Percentiles rank a stretch among this genome's conserved stretches.
phyloP scores from a whole-genome alignment of 2,329 filamentous ascomycete species.

The Aureobasidium zeae region DNA sequence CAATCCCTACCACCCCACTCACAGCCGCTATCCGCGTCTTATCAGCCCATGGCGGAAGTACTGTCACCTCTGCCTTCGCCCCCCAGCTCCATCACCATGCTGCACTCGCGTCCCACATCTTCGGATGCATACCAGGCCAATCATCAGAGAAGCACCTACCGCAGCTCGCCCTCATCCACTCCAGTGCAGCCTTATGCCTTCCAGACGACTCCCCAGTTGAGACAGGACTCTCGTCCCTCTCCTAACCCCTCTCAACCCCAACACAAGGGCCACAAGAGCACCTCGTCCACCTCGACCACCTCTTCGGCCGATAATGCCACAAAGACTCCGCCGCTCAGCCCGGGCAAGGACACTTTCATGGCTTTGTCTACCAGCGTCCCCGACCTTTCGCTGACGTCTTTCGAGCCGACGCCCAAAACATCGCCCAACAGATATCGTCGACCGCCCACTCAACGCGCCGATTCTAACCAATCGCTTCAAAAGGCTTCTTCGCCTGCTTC shows the following conservation, averaged over 20 bases:
- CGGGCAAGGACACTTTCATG: conserved; percentile 33
- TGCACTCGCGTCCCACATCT: conserved; percentile 36
- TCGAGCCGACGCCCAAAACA: conserved; percentile 53
- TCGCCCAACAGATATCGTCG: conserved; percentile 80
- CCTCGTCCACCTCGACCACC: conserved; percentile 42
- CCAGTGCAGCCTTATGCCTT: conserved; percentile 44
- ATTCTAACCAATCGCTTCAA: conserved; percentile 36
- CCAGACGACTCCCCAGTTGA: conserved; percentile 44
- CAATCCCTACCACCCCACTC: background rate
- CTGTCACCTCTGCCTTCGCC: conserved; percentile 40
- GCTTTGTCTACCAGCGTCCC: conserved; percentile 44
- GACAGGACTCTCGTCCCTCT: conserved; percentile 46
- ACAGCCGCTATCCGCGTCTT: background rate
- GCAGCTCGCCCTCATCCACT: conserved; percentile 31
- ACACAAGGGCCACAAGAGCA: conserved; percentile 36
- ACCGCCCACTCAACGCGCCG: conserved; percentile 45
- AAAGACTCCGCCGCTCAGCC: conserved; percentile 10
- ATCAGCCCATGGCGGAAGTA: conserved; percentile 33
- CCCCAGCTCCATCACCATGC: conserved; percentile 41
- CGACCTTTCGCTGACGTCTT: conserved; percentile 46
- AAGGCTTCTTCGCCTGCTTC: conserved; percentile 28
- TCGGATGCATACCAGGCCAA: conserved; percentile 39
- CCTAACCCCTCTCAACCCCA: conserved; percentile 40
- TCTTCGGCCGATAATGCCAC: conserved; percentile 24
- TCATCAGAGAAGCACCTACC: conserved; percentile 36